Conservation (phyloP, 2,329 filamentous ascomycete species). For the Penicillium sp. region DNA sequence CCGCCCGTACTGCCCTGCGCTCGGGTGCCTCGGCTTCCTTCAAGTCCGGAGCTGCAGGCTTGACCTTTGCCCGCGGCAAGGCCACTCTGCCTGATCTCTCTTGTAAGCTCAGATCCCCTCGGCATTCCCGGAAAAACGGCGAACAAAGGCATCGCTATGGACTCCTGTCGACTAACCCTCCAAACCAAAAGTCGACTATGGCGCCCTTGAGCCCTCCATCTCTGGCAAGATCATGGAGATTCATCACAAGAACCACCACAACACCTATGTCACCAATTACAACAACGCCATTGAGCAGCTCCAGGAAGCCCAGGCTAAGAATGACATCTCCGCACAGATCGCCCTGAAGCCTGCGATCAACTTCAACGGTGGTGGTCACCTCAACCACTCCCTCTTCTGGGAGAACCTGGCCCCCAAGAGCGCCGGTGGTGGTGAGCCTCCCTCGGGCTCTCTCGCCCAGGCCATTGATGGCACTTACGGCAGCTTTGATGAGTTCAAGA, state of each 20-base stretch:
- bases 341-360: slow-evolving; percentile 56
- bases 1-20: slow-evolving; percentile 66
- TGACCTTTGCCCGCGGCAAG: slow-evolving; percentile 77
- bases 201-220: slow-evolving; percentile 78
- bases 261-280: slow-evolving; percentile 85
- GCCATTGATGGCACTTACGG: slow-evolving; percentile 57
- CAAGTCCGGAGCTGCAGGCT: slow-evolving; percentile 60
- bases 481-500: slow-evolving; percentile 54
- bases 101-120: slow-evolving; percentile 49
- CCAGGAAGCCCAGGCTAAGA: slow-evolving; percentile 50
- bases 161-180: background rate
- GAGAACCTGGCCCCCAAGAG: slow-evolving; percentile 60
- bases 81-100: slow-evolving; percentile 85
- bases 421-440: slow-evolving; percentile 58
- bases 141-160: background rate
- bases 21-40: slow-evolving; percentile 51
- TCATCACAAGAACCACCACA: slow-evolving; percentile 90
- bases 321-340: slow-evolving; percentile 53
- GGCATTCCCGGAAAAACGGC: background rate
- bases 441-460: slow-evolving; percentile 51
- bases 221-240: slow-evolving; percentile 94
- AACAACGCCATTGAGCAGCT: slow-evolving; percentile 73
- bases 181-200: slow-evolving; percentile 72
- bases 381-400: slow-evolving; percentile 62
- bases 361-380: slow-evolving; percentile 59